Conservation (phyloP, 768 basidiomycete genomes). For the Pleurotus eryngii region DNA sequence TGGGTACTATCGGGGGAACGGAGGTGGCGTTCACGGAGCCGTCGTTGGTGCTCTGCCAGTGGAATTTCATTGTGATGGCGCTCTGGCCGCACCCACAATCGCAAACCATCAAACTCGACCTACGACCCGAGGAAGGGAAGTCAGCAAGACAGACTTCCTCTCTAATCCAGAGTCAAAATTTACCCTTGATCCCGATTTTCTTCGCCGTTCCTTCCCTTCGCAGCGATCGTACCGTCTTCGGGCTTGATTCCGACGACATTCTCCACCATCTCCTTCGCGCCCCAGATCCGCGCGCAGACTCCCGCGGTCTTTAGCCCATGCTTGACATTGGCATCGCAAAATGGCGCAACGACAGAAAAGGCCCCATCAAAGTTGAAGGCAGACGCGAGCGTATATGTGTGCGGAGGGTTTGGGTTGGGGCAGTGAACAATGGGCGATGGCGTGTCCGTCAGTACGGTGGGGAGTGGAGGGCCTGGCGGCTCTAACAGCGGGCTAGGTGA, state of each 20-base stretch:
- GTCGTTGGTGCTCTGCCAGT: background rate
- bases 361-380: background rate
- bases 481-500: too few species aligned
- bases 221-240: background rate
- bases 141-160: background rate
- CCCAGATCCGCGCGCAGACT: background rate
- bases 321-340: background rate
- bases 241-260: background rate
- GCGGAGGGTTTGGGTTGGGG: background rate
- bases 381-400: background rate
- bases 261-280: background rate
- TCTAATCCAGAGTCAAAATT: background rate
- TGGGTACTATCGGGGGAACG: background rate
- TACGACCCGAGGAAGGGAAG: background rate
- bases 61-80: background rate
- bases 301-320: background rate
- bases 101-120: background rate
- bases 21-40: background rate
- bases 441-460: background rate
- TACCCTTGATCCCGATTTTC: background rate
- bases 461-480: background rate
- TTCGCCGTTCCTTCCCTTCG: background rate
- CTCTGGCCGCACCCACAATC: slow-evolving; percentile 1
- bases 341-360: background rate
- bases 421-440: background rate